phyloP scores from a whole-genome alignment of 805 yeast genomes.

The Cyberlindnera xylosilytica region DNA sequence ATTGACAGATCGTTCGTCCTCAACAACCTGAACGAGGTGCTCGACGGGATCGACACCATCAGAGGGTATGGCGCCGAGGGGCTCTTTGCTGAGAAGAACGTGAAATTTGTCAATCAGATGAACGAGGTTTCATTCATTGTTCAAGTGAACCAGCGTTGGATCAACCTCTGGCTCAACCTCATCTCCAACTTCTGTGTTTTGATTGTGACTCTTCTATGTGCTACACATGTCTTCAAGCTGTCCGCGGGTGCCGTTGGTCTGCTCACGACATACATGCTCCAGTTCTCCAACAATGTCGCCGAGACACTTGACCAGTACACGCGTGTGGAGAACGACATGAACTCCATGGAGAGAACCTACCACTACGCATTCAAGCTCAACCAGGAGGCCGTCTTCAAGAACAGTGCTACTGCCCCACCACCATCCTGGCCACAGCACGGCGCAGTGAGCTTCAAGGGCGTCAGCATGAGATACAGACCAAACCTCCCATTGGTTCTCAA shows the following conservation, averaged over 20 bases:
- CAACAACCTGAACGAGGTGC: slow-evolving; percentile 65
- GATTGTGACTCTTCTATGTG: slow-evolving; percentile 55
- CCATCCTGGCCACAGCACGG: slow-evolving; percentile 21
- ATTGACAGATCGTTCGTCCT: slow-evolving; percentile 65
- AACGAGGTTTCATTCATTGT: slow-evolving; percentile 62
- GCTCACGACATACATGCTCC: slow-evolving; percentile 56
- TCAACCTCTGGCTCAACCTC: slow-evolving; percentile 53
- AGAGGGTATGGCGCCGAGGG: slow-evolving; percentile 47
- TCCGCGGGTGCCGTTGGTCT: slow-evolving; percentile 64
- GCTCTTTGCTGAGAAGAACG: slow-evolving; percentile 45
- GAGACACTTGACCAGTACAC: slow-evolving; percentile 52
- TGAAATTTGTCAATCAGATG: slow-evolving; percentile 50
- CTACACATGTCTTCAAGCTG: slow-evolving; percentile 53
- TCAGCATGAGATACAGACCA: slow-evolving; percentile 58
- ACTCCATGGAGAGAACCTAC: slow-evolving; percentile 66
- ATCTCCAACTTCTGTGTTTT: slow-evolving; percentile 48
- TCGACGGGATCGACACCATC: slow-evolving; percentile 63
- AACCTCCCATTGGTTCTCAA: slow-evolving; percentile 63
- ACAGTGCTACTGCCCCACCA: slow-evolving; percentile 27
- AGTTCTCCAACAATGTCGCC: slow-evolving; percentile 35
- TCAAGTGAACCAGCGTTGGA: slow-evolving; percentile 67
- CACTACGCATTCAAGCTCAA: slow-evolving; percentile 62
- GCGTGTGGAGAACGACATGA: slow-evolving; percentile 69
- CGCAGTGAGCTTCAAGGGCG: slow-evolving; percentile 49
- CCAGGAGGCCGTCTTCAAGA: slow-evolving; percentile 60